Evolutionary conservation across 306 rosid genomes (phyloP).

Genomic region (Myrica gale): DNA sequence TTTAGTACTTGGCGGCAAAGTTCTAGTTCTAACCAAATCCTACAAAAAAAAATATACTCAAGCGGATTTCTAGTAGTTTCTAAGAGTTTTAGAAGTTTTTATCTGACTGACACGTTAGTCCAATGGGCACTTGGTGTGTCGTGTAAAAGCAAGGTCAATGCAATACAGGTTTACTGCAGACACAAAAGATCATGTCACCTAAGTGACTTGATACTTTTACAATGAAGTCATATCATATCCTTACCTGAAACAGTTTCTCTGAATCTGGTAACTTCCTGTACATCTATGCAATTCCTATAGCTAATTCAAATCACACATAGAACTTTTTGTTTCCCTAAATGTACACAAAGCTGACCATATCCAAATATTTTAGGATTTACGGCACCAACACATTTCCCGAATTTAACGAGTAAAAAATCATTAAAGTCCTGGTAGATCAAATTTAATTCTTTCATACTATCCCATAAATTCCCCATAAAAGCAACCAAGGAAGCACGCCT

Average conservation of each 20-base stretch:
- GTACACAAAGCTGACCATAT: background rate
- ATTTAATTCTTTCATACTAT: background rate
- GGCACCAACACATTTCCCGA: background rate
- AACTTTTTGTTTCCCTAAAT: background rate
- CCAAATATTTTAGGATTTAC: background rate
- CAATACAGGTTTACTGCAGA: background rate
- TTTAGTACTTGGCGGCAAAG: background rate
- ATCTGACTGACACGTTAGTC: background rate
- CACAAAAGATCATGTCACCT: background rate
- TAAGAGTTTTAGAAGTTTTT: background rate
- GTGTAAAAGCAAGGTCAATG: background rate
- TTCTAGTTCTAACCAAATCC: background rate
- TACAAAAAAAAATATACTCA: background rate
- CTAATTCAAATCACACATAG: background rate
- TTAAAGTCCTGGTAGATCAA: background rate
- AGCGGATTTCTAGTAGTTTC: background rate
- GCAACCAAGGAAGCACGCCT: background rate
- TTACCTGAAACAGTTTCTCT: too few species aligned
- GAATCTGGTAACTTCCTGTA: background rate
- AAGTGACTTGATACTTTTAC: background rate
- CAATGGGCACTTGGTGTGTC: background rate
- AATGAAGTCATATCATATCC: background rate
- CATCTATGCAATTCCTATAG: background rate
- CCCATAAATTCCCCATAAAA: background rate
- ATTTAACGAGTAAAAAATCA: background rate